Percentiles rank a stretch among this genome's conserved stretches.
Conservation (phyloP, 2,329 filamentous ascomycete genomes). For the Talaromyces piceae region DNA sequence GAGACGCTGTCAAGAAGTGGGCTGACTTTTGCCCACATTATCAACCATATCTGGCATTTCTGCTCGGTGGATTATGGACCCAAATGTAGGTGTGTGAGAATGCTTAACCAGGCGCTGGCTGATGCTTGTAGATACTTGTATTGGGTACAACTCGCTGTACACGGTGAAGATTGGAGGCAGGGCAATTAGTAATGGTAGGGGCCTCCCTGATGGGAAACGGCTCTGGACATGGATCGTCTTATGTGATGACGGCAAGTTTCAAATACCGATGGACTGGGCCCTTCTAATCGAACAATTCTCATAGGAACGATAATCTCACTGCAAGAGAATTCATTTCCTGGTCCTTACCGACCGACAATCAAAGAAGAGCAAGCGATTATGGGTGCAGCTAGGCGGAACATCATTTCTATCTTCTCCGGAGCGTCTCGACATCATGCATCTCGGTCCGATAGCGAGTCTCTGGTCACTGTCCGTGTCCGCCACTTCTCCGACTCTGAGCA, state of each 20-base stretch:
- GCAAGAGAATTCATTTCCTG: conserved; percentile 52
- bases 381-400: conserved; percentile 46
- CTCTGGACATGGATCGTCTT: conserved; percentile 67
- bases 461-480: conserved; percentile 43
- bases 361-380: conserved; percentile 23
- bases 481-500: conserved; percentile 25
- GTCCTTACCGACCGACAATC: conserved; percentile 32
- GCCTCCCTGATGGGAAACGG: conserved; percentile 43
- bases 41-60: conserved; percentile 68
- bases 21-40: conserved; percentile 51
- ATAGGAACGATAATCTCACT: conserved; percentile 62
- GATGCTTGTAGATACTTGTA: conserved; percentile 50
- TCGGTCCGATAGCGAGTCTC: conserved; percentile 40
- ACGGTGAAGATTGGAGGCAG: conserved; percentile 43
- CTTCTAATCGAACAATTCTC: conserved; percentile 3
- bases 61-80: conserved; percentile 63
- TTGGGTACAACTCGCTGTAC: conserved; percentile 59
- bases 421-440: conserved; percentile 48
- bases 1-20: conserved; percentile 21
- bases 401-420: conserved; percentile 55
- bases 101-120: not conserved
- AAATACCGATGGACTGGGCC: not conserved
- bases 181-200: conserved; percentile 24
- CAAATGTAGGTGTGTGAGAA: conserved; percentile 44
- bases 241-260: conserved; percentile 52